Base-by-base conservation (phyloP, 805 yeast genomes). In the Zygotorulaspora florentina region DNA sequence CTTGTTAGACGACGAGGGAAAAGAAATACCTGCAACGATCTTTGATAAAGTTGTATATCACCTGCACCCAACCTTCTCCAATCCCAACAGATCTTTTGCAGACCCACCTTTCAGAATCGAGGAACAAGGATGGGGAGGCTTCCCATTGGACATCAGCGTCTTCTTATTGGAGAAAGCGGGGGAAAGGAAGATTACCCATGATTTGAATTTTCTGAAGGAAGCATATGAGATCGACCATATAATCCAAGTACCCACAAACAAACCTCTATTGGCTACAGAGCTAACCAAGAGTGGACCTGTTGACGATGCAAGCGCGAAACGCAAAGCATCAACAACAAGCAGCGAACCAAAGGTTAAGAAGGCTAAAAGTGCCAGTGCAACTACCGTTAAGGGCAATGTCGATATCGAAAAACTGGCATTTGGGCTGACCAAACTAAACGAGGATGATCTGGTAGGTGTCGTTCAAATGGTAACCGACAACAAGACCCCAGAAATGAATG, bases 61-160 rank as follows among this genome's bases (percentile, higher is more conserved):
- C 56, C 76, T 93, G 53, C 99, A 91, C 71, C 98, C 97, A 40
- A 93, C 98, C 8, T 91, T 91, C 69, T 80, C 80, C 40, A 89
- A 89, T 65, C 98, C 98, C 9, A 83, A 79, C 52, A 79, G 97
- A 64, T 74, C 84, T 10, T 65, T 88, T 62, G 87, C 85, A 60
- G 83, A 82, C 59, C 78, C 85, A 8, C 99, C 99, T 9, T 91
- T 90, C 69, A 77, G 70, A 61, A 84, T 91, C 46, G 86, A 81
- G 59, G 99, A 91, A 66, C 83, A 87, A 70, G 99, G 99, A 42
- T 91, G 99, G 98, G 99, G 98, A 65, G 98, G 91, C 55, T 91
- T 91, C 60, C 96, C 90, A 61, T 76, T 93, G 63, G 86, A 86
- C 31, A 82, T 93, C 50, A 75, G 85, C 28, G 72, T 90, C 35